phyloP scores from a whole-genome alignment of 768 basidiomycete species.

The Daedaleopsis sinensis region DNA sequence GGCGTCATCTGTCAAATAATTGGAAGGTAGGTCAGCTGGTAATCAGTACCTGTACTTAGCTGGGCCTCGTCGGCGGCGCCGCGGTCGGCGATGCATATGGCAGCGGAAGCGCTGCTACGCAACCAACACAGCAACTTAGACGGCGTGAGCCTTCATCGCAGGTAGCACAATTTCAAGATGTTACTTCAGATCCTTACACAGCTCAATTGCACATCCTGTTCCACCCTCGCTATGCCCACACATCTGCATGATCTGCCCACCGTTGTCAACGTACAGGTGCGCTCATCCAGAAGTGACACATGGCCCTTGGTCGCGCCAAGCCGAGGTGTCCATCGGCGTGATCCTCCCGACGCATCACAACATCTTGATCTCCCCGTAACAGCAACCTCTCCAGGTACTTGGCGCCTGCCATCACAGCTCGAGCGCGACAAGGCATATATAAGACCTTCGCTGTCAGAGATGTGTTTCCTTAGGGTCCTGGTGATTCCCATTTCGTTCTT shows the following conservation, averaged over 20 bases:
- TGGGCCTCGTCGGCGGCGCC: no score
- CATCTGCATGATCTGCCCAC: no score
- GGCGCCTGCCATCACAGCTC: neutral
- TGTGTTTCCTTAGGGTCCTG: conserved; percentile 13
- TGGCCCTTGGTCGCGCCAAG: conserved; percentile 4
- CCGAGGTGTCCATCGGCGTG: neutral
- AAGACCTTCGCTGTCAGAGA: neutral
- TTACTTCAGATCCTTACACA: conserved; percentile 6
- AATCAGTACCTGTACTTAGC: no score
- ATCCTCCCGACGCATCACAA: conserved; percentile 7
- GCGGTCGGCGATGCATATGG: no score
- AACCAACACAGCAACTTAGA: no score
- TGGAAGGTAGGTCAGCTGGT: no score
- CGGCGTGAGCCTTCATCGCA: no score
- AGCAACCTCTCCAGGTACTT: neutral
- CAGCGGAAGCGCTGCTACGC: no score
- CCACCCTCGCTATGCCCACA: neutral
- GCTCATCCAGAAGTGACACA: conserved; percentile 1
- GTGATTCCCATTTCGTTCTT: conserved; percentile 19
- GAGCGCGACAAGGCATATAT: conserved; percentile 3
- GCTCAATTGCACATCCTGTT: conserved; percentile 4
- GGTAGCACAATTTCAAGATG: neutral
- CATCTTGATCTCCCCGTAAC: conserved; percentile 14
- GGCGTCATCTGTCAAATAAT: no score
- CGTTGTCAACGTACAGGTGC: neutral